Base-by-base conservation (phyloP, 2,329 filamentous ascomycete species). In the Colletotrichum trifolii region DNA sequence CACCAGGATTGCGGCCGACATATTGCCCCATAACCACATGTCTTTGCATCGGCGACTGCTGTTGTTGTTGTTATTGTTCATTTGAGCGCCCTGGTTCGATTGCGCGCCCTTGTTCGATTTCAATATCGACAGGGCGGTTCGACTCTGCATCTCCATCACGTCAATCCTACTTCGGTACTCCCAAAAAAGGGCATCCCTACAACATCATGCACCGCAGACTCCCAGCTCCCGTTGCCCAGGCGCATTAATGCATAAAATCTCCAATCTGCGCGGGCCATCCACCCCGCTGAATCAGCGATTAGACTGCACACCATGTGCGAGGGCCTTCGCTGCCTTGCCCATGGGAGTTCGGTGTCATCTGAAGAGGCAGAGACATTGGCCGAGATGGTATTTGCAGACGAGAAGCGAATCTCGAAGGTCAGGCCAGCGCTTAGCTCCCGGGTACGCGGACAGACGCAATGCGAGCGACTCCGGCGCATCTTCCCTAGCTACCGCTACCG, bases 281-380 rank as follows among this genome's bases (percentile, higher is more conserved):
- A 66, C 58, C 62, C 63, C 63, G 63, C 63, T 57, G 63, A 66
- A 62, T 66, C 63, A 66, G 58, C 53, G n/a, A 62, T 63, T 66
- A 66, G 58, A 47, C 53, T 57, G 36, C 50, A 57, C 63, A 52
- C 63, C 63, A 56, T 62, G 52, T 66, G 56, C 53, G 53, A 66
- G 58, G 63, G 63, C 42, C 63, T 66, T 66, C 63, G 58, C 58
- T 58, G 63, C 63, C 63, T 66, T 62, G 25, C 63, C 63, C 15
- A 43, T 62, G 56, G 46, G 46, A 63, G 63, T 33, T 25, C 40
- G 34, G 53, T 54, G 52, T 52, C 58, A 53, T 62, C 58, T 59
- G 53, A 62, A 56, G 52, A 55, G 42, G 42, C 36, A 50, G 46
- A 50, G 25, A 50, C 38, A 61, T 12, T 52, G 54, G 43, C 46